Conservation (phyloP, 306 rosid genomes). For the Prunus mongolica region DNA sequence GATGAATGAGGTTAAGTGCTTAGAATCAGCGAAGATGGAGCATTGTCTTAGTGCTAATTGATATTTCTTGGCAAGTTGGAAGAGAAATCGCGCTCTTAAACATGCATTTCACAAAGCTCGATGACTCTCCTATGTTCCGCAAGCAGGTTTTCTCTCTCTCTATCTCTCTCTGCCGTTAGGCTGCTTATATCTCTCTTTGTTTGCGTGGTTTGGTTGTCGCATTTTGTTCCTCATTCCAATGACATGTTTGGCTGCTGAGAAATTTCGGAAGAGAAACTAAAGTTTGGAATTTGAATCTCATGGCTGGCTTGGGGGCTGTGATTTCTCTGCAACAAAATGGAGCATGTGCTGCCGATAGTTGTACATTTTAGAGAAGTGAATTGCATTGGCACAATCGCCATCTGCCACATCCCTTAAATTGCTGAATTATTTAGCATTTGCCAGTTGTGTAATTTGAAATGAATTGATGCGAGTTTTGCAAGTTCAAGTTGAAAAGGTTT, state of each 20-base stretch:
- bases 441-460: background rate
- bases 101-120: conserved; percentile 98
- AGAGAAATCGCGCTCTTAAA: conserved; percentile 19
- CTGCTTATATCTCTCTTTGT: background rate
- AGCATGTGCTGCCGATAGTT: background rate
- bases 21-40: conserved; percentile 33
- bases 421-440: background rate
- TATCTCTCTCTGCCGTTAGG: background rate
- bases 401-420: background rate
- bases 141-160: conserved; percentile 68
- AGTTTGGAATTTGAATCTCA: background rate
- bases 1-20: conserved; percentile 13
- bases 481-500: background rate
- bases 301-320: background rate
- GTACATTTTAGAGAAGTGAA: background rate
- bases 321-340: background rate
- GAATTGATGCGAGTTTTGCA: background rate
- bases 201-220: background rate
- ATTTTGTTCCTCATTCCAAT: background rate
- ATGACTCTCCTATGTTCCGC: conserved; percentile 99
- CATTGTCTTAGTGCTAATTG: conserved; percentile 16
- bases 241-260: background rate
- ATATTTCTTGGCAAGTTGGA: conserved; percentile 9
- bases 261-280: background rate
- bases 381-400: background rate